Percentiles rank a stretch among this genome's conserved stretches.
Conservation (phyloP, 208 protist species). For the Entamoeba dispar region DNA sequence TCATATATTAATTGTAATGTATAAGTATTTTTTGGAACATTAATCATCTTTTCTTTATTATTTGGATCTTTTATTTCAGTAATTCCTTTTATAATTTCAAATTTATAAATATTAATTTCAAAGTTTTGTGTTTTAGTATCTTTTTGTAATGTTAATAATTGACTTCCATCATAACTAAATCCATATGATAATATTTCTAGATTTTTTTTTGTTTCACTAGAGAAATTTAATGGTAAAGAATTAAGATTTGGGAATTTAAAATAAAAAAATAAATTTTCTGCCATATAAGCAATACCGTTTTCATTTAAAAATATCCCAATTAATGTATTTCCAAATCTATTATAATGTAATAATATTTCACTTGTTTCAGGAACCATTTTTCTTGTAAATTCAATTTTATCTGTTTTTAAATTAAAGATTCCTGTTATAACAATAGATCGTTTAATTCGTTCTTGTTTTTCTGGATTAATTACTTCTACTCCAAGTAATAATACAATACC, state of each 20-base stretch:
- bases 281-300: neutral
- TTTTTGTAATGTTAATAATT: neutral
- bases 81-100: neutral
- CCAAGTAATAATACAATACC: neutral
- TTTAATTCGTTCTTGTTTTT: neutral
- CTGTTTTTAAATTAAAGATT: neutral
- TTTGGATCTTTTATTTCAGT: neutral
- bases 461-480: neutral
- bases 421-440: neutral
- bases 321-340: neutral
- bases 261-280: neutral
- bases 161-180: neutral
- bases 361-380: neutral
- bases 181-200: neutral
- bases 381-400: neutral
- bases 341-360: neutral
- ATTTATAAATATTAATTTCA: neutral
- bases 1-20: neutral
- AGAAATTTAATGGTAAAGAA: neutral
- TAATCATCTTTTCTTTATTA: neutral
- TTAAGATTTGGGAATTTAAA: neutral
- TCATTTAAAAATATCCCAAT: neutral
- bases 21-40: neutral
- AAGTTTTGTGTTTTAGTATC: neutral
- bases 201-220: neutral